Percentiles rank a stretch among this genome's conserved stretches.
Evolutionary conservation across 2,329 filamentous ascomycete genomes (phyloP).

Genomic region (Elsinoe arachidis): DNA sequence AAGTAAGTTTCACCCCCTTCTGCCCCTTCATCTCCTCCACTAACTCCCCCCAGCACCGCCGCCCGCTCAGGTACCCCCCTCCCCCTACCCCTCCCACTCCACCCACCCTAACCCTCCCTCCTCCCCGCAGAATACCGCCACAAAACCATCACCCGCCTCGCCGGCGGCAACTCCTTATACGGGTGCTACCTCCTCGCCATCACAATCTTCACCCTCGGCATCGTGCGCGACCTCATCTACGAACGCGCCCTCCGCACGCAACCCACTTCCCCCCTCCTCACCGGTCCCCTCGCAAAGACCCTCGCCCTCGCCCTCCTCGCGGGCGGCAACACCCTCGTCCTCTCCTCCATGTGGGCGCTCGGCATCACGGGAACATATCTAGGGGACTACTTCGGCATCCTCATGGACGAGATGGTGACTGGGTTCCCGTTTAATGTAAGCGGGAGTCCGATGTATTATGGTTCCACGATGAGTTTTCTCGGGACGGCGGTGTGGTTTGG

Average conservation of each 20-base stretch:
- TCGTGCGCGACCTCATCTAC: conserved; percentile 73
- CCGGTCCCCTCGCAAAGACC: conserved; percentile 50
- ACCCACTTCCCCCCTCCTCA: conserved; percentile 66
- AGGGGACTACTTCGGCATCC: conserved; percentile 96
- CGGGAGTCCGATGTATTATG: conserved; percentile 91
- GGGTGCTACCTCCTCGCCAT: conserved; percentile 86
- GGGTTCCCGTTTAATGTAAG: conserved; percentile 94
- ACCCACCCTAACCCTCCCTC: conserved; percentile 1
- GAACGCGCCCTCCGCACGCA: conserved; percentile 70
- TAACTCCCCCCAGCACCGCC: conserved; percentile 52
- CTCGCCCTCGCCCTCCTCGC: conserved; percentile 64
- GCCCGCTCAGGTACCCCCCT: conserved; percentile 61
- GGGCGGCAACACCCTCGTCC: conserved; percentile 71
- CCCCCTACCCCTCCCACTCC: not conserved
- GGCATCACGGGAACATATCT: conserved; percentile 94
- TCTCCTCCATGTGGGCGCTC: conserved; percentile 83
- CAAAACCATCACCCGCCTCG: conserved; percentile 78
- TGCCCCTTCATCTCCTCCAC: not conserved
- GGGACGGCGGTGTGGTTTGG: conserved; percentile 77
- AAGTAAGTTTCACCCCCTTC: conserved; percentile 58
- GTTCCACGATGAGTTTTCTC: conserved; percentile 84
- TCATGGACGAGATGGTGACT: conserved; percentile 92
- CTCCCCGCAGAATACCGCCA: conserved; percentile 69
- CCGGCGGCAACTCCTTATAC: conserved; percentile 64
- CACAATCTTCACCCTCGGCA: conserved; percentile 84